phyloP scores from a whole-genome alignment of 371 early-diverging fungal species.

The Smittium culicis region DNA sequence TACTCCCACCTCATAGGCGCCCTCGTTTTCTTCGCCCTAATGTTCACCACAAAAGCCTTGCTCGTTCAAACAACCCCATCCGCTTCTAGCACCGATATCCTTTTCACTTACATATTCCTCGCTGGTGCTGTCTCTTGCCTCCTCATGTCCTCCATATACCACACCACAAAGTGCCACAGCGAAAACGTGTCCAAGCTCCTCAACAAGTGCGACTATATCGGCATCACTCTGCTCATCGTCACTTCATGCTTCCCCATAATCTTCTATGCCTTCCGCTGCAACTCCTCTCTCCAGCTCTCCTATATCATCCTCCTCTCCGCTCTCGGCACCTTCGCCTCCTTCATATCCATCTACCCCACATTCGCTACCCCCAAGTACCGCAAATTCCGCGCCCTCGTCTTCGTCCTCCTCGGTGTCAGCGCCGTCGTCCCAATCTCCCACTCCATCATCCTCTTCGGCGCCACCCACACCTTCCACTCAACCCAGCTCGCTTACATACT shows the following conservation, averaged over 20 bases:
- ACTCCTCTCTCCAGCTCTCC: conserved; percentile 37
- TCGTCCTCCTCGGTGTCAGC: conserved; percentile 62
- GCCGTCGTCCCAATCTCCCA: conserved; percentile 66
- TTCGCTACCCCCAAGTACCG: conserved; percentile 65
- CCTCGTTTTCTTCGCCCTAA: conserved; percentile 38
- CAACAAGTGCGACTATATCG: conserved; percentile 86
- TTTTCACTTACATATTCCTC: conserved; percentile 53
- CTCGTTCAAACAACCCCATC: conserved; percentile 38
- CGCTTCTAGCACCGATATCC: conserved; percentile 37
- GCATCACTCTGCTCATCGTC: conserved; percentile 70
- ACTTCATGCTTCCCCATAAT: conserved; percentile 60
- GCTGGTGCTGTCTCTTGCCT: conserved; percentile 61
- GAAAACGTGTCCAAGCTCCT: conserved; percentile 44
- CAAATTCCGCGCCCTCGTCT: conserved; percentile 58
- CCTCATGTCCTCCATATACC: conserved; percentile 63
- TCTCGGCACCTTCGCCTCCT: conserved; percentile 48
- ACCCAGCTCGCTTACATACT: conserved; percentile 37
- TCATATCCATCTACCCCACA: conserved; percentile 35
- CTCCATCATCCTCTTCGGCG: conserved; percentile 50
- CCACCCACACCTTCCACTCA: conserved; percentile 35
- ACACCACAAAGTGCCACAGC: conserved; percentile 79
- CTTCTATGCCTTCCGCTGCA: conserved; percentile 64
- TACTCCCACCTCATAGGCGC: conserved; percentile 70
- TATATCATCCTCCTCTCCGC: conserved; percentile 47
- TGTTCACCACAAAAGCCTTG: conserved; percentile 49